Base-by-base conservation (phyloP, 176 grass and related monocot species). In the Triticum turgidum region DNA sequence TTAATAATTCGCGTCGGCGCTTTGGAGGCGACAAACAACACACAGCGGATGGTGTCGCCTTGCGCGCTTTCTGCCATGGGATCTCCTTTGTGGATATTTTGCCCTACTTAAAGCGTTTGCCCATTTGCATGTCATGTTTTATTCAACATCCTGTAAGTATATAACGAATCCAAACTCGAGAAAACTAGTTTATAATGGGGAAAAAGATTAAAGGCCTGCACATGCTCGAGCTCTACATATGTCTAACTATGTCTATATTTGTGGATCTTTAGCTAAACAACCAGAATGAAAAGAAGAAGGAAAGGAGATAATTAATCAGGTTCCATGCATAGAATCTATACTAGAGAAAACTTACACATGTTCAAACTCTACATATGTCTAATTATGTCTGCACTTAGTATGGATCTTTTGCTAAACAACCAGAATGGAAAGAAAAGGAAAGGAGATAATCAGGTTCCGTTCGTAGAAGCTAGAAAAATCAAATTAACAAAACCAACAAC, bases 71-170 rank as follows among this genome's bases (percentile, higher is more conserved):
- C 85, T 81, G 85, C 89, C 82, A 81, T 78, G 80, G 85, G 85
- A 87, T 80, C 85, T 86, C 75, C 80, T 80, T 87, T 87, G 22
- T 45, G 76, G 81, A 87, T 91, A 84, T 80, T 75, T 90, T 84
- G 80, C 62, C 44, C 47, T 76, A 37, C 81, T 61, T 42, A 75
- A 86, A 76, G 76, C 74, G 42, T 62, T 51, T 80, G 44, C 65
- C 72, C 56, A 44, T 52, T 45, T 70, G 77, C 82, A 81, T 87
- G 74, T 27, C 38, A 30, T 76, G 41, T 76, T 84, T 84, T 81
- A 63, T 80, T 49, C 69, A 83, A 5, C 49, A 74, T 42, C 65
- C 81, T 69, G 61, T 49, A 33, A 14, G 39, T 81, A 74, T 75
- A 87, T 65, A 65, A 83, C 65, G 77, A 42, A 65, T 72, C 56